A percentile compares a stretch with the other conserved stretches of the same genome.
These are phyloP conservation scores for Boletus pseudopeckii DNA, from an alignment of 768 basidiomycete genomes.

Conservation along the genomic window DNA sequence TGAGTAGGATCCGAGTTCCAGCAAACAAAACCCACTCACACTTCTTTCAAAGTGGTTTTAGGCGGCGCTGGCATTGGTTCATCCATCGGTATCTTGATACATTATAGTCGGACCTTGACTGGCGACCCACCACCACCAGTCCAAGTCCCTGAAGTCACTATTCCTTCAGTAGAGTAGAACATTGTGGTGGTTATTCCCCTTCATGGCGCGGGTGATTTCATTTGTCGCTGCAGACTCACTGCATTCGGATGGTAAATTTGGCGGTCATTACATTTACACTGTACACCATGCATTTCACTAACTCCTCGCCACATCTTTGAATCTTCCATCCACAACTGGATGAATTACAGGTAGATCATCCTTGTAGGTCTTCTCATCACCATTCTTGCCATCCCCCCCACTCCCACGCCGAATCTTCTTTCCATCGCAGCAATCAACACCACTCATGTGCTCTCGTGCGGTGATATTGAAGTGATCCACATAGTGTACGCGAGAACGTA, in stretches of 20 bases:
- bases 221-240: neutral
- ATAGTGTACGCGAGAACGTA: conserved; percentile 53
- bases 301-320: conserved; percentile 50
- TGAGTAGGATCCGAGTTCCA: conserved; percentile 32
- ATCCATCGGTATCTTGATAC: conserved; percentile 54
- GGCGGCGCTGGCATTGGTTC: conserved; percentile 71
- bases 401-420: conserved; percentile 39
- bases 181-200: neutral
- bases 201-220: neutral
- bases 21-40: neutral
- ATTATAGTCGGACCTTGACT: conserved; percentile 50
- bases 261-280: conserved; percentile 3
- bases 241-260: neutral
- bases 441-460: conserved; percentile 71
- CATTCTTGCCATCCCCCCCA: conserved; percentile 12
- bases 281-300: conserved; percentile 12
- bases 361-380: conserved; percentile 23
- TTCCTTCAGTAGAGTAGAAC: conserved; percentile 9
- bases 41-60: conserved; percentile 50
- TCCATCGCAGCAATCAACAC: conserved; percentile 73
- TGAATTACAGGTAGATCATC: conserved; percentile 56
- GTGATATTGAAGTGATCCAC: conserved; percentile 57
- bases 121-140: conserved; percentile 49
- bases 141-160: conserved; percentile 33
- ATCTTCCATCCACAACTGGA: conserved; percentile 64